Percentiles rank a stretch among this genome's conserved stretches.
Evolutionary conservation across 1,284 basidiomycete genomes (phyloP).

Genomic region (Ustilago lituana): DNA sequence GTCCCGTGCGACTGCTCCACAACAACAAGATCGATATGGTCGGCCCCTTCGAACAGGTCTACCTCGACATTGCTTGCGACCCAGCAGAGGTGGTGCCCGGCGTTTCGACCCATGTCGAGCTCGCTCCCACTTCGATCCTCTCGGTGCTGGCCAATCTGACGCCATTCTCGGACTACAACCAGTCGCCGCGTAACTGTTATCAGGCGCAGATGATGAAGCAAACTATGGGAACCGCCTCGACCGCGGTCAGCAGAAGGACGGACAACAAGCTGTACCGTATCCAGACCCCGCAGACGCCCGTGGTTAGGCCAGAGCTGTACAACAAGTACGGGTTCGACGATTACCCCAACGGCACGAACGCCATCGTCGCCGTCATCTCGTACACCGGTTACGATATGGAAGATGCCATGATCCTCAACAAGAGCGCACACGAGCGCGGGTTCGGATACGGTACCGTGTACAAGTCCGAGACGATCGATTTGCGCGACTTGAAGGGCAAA

Average conservation of each 20-base stretch:
- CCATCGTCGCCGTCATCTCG: conserved; percentile 97
- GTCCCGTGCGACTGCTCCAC: conserved; percentile 89
- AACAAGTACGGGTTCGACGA: conserved; percentile 98
- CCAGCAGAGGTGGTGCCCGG: conserved; percentile 85
- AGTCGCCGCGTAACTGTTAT: conserved; percentile 74
- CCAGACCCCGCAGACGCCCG: conserved; percentile 92
- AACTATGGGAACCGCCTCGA: conserved; percentile 98
- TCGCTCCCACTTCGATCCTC: conserved; percentile 92
- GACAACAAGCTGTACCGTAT: conserved; percentile 99
- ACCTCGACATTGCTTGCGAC: conserved; percentile 96
- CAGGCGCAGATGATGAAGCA: conserved; percentile 97
- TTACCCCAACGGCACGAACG: conserved; percentile 98
- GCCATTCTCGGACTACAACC: conserved; percentile 92
- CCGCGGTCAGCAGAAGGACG: conserved; percentile 86
- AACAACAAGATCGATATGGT: conserved; percentile 90
- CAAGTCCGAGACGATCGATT: conserved; percentile 91
- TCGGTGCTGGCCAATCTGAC: conserved; percentile 77
- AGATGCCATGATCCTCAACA: conserved; percentile 99
- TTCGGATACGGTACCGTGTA: conserved; percentile 97
- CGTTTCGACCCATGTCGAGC: conserved; percentile 86
- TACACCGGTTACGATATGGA: conserved; percentile 99
- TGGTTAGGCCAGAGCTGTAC: conserved; percentile 91
- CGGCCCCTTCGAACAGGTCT: conserved; percentile 98
- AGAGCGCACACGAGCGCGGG: conserved; percentile 96
- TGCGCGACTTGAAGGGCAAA: conserved; percentile 75